Evolutionary conservation across 805 yeast genomes (phyloP).

Genomic region (Ogataea pini): DNA sequence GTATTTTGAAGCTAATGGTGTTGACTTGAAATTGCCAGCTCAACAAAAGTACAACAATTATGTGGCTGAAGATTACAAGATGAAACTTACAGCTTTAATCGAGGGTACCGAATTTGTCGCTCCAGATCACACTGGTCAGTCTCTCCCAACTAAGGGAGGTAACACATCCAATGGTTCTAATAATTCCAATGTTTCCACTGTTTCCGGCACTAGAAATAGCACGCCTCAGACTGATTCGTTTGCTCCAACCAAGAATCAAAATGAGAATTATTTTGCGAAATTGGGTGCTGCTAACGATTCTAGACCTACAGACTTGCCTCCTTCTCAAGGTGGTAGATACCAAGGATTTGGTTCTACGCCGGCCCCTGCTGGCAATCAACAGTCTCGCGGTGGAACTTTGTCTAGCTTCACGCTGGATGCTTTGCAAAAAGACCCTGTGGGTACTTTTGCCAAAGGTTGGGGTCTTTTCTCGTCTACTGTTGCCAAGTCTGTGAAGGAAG

Average conservation of each 20-base stretch:
- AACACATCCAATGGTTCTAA: background rate
- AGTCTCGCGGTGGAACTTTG: conserved; percentile 41
- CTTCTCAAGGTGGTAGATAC: conserved; percentile 92
- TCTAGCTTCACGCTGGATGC: conserved; percentile 64
- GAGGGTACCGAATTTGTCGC: conserved; percentile 73
- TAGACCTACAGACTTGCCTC: conserved; percentile 80
- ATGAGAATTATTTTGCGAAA: conserved; percentile 79
- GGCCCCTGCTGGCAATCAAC: conserved; percentile 33
- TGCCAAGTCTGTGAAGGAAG: conserved; percentile 79
- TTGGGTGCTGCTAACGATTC: conserved; percentile 71
- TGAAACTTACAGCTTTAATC: conserved; percentile 68
- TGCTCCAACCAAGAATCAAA: conserved; percentile 55
- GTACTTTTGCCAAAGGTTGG: conserved; percentile 93
- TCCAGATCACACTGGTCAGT: conserved; percentile 56
- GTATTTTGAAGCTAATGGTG: conserved; percentile 72
- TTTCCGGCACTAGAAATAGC: background rate
- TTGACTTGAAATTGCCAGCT: conserved; percentile 64
- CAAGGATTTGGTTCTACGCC: conserved; percentile 90
- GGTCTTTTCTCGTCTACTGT: conserved; percentile 86
- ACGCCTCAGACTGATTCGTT: conserved; percentile 11
- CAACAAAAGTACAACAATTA: conserved; percentile 80
- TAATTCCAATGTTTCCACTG: too few species aligned
- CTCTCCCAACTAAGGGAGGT: conserved; percentile 37
- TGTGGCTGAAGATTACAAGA: conserved; percentile 94
- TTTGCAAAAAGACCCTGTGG: conserved; percentile 81